These are phyloP conservation scores for Carex littledalei DNA, from an alignment of 176 grass and related monocot genomes.

Conservation along the genomic window DNA sequence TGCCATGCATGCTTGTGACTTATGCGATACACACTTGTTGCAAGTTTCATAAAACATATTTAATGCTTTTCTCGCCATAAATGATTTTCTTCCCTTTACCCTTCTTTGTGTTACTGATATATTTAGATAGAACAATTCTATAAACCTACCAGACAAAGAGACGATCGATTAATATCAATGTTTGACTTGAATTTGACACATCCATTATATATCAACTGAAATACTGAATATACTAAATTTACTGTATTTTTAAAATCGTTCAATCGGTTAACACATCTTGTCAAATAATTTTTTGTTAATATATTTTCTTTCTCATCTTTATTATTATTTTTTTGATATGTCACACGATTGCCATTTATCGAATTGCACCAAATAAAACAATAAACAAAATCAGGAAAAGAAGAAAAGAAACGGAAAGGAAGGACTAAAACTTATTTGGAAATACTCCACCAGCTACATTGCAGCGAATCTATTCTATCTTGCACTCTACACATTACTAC, in stretches of 20 bases:
- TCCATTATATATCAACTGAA: too few relatives aligned
- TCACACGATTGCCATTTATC: neutral
- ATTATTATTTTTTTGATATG: too few relatives aligned
- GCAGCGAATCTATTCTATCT: conserved; percentile 13
- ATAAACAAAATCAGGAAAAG: neutral
- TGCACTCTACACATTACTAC: neutral
- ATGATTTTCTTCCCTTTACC: neutral
- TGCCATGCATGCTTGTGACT: too few relatives aligned
- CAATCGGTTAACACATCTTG: too few relatives aligned
- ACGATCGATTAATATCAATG: neutral
- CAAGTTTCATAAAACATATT: too few relatives aligned
- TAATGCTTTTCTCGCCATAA: too few relatives aligned
- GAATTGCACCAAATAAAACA: neutral
- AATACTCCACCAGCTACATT: conserved; percentile 2
- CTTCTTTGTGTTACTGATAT: neutral
- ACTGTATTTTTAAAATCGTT: too few relatives aligned
- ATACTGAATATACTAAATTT: too few relatives aligned
- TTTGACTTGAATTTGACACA: neutral
- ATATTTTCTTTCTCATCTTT: too few relatives aligned
- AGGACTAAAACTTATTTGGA: neutral
- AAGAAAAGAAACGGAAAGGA: neutral
- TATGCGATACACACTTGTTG: neutral
- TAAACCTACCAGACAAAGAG: neutral
- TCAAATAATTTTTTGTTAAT: too few relatives aligned
- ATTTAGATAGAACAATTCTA: neutral